Base-by-base conservation (phyloP, 2,329 filamentous ascomycete genomes). In the Lachnellula cervina region DNA sequence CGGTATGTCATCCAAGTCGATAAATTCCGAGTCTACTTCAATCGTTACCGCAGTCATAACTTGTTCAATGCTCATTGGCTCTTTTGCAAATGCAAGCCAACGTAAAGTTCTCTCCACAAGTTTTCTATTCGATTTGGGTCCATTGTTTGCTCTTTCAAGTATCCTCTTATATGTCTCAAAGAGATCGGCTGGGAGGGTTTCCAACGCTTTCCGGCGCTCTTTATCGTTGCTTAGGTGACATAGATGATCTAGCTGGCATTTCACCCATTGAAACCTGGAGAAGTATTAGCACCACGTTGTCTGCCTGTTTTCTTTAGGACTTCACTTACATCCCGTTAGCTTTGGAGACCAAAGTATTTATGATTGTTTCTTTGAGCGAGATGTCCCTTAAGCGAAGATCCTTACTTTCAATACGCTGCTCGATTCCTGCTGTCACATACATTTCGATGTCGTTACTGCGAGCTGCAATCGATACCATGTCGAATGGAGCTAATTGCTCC, bases 191-290 rank as follows among this genome's bases (percentile, higher is more conserved):
- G 66, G 66, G 3, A 68, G 59, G 2, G 54, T 52, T 17, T 38
- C 35, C 7, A 64, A 52, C 2, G 60, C 51, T 25, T 59, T 49
- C 5, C 42, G 35, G 34, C 64, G 57, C 34, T 35, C 49, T 1
- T 5, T 35, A 13, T 46, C 48, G 17, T 9, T 57, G 5, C 19
- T 35, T 28, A 45, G 38, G 13, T 13, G 1, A 34, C 16, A n/a
- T 8, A 55, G 50, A 13, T 49, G 44, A 35, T 69, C 66, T 19
- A 71, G 49, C 54, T 71, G 68, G 54, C 62, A 68, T 13, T 55
- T 50, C 19, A 59, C 63, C 59, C 60, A 70, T 55, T 62, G 59
- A 42, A 67, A 69, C 68, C 66, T 66, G 16, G 21, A 49, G 5
- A 2, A 11, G 21, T 13, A 21, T 19, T 17, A 40, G 17, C 17